These are phyloP conservation scores for Myochromella boudieri DNA, from an alignment of 768 basidiomycete species.

Conservation along the genomic window DNA sequence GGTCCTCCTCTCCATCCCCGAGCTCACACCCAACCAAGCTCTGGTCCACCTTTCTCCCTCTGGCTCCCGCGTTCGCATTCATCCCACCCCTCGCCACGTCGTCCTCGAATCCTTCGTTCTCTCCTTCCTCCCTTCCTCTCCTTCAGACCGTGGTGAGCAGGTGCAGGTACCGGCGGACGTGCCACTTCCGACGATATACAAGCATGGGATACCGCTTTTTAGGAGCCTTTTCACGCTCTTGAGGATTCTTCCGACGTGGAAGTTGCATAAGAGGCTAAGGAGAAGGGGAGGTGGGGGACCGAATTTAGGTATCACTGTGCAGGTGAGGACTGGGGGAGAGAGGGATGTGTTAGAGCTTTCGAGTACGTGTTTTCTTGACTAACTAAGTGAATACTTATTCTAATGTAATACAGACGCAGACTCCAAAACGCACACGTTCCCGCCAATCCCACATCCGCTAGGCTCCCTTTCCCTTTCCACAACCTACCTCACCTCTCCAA, in stretches of 20 bases:
- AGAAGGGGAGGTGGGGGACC: conserved; percentile 39
- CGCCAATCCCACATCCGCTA: conserved; percentile 63
- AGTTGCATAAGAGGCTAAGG: conserved; percentile 61
- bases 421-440: conserved; percentile 59
- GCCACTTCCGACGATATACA: conserved; percentile 77
- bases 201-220: conserved; percentile 81
- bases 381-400: conserved; percentile 34
- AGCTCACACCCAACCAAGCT: conserved; percentile 66
- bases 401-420: conserved; percentile 34
- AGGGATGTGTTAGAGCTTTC: conserved; percentile 19
- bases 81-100: conserved; percentile 67
- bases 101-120: conserved; percentile 75
- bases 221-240: conserved; percentile 74
- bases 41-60: conserved; percentile 66
- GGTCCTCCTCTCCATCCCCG: conserved; percentile 70
- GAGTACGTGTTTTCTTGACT: conserved; percentile 14
- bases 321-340: conserved; percentile 35
- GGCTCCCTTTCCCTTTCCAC: conserved; percentile 63
- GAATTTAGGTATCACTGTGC: conserved; percentile 48
- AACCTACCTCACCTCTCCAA: conserved; percentile 65
- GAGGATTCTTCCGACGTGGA: conserved; percentile 77
- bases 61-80: conserved; percentile 60
- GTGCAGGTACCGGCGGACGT: conserved; percentile 39
- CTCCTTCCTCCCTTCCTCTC: conserved; percentile 32
- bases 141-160: not conserved